These are phyloP conservation scores for Physaria fendleri DNA, from an alignment of 345 rosid genomes.

Conservation along the genomic window DNA sequence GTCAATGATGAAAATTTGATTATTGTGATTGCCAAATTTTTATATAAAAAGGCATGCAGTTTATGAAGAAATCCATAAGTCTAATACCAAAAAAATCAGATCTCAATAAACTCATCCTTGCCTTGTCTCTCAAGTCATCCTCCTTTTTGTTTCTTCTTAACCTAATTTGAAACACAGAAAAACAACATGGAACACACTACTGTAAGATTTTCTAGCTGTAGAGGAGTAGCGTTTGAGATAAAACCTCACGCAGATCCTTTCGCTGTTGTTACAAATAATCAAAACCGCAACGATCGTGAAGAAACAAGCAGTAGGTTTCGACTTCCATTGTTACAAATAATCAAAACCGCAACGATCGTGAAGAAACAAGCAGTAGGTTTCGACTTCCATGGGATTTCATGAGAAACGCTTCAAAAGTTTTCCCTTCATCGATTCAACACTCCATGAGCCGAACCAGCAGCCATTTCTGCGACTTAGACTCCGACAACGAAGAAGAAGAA, in stretches of 20 bases:
- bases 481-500: slow-evolving; percentile 16
- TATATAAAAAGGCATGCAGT: slow-evolving; percentile 11
- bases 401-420: slow-evolving; percentile 35
- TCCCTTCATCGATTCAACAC: slow-evolving; percentile 36
- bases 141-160: neutral
- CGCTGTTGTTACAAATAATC: neutral
- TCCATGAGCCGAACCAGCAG: slow-evolving; percentile 53
- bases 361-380: slow-evolving; percentile 14
- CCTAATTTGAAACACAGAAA: neutral
- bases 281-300: too few relatives aligned
- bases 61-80: neutral
- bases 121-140: slow-evolving; percentile 6
- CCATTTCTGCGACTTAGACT: slow-evolving; percentile 70
- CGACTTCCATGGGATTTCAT: slow-evolving; percentile 36
- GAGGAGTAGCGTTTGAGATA: slow-evolving; percentile 65
- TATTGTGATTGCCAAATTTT: neutral
- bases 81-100: neutral
- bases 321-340: too few relatives aligned
- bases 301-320: too few relatives aligned
- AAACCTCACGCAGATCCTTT: slow-evolving; percentile 51
- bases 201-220: slow-evolving; percentile 59
- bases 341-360: slow-evolving; percentile 13
- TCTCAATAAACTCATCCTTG: neutral
- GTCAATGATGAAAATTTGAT: slow-evolving; percentile 10
- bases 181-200: slow-evolving; percentile 33